Conservation (phyloP, 345 rosid species). For the Psidium guajava region DNA sequence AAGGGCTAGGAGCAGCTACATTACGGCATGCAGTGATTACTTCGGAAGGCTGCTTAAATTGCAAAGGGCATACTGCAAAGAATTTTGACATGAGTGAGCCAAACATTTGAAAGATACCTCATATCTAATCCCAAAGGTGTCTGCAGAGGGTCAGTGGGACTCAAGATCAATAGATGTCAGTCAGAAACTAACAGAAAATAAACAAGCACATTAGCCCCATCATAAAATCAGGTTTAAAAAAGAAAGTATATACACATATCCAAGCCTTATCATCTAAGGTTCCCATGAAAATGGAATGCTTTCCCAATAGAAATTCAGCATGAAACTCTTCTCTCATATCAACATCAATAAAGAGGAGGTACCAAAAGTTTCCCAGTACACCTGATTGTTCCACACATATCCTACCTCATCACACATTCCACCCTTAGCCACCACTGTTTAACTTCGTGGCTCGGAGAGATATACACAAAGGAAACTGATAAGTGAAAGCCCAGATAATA, state of each 20-base stretch:
- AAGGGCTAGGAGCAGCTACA: constrained; percentile 83
- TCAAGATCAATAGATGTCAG: neutral
- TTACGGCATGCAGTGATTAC: constrained; percentile 81
- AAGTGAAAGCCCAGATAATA: neutral
- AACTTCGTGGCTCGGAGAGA: neutral
- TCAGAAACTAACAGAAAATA: neutral
- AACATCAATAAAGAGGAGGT: neutral
- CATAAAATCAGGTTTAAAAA: neutral
- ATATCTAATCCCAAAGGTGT: neutral
- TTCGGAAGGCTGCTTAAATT: constrained; percentile 63
- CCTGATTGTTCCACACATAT: neutral
- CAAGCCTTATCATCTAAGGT: neutral
- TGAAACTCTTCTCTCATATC: neutral
- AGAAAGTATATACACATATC: neutral
- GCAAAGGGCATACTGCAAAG: constrained; percentile 86
- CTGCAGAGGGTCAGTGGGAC: neutral
- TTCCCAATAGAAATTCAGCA: neutral
- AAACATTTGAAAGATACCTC: neutral
- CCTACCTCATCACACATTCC: neutral
- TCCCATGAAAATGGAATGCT: neutral
- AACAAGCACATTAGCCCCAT: neutral
- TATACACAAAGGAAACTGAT: neutral
- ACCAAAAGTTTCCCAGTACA: neutral
- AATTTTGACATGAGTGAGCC: neutral
- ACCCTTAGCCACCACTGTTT: neutral